Evolutionary conservation across 164 flowering plant genomes (phyloP), one percentile per base, ranked within the genome.

Genomic region (Aristolochia fimbriata): DNA sequence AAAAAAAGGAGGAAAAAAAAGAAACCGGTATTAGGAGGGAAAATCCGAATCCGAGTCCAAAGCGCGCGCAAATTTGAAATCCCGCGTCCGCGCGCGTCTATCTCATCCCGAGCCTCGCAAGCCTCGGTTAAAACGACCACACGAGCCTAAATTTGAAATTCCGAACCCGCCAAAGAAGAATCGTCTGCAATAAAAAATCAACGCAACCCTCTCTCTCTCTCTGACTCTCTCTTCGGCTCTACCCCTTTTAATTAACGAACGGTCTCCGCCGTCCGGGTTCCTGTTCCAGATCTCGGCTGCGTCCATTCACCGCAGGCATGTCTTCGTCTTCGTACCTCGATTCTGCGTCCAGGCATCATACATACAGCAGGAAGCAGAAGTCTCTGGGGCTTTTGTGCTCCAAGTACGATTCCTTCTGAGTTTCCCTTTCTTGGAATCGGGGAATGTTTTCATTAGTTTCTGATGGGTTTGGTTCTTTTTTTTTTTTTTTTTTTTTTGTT

Each of bases 311-410:
- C 37, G 20, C 23, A 60, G 50, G 23, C 43, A 60, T 47, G 61
- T 19, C 70, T 14, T 43, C 63, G 23, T 23, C 65, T 25, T 48
- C 64, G 7, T 37, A 37, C 45, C 55, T n/a, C 16, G 63, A 57
- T 6, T 55, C 88, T 49, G 76, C 67, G 55, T 57, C 69, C 17
- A 55, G 71, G 58, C 76, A 71, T n/a, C 67, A 71, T 51, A 47
- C 76, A 17, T 86, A 86, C 56, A 84, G 91, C 73, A 70, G 98
- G 37, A 92, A 89, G 67, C 89, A 89, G 72, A 93, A 90, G 62
- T 90, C 97, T 14, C 81, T 90, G 9, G 96, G 98, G 10, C 88
- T 93, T 23, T 59, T 93, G 4, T 93, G 98, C 79, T 71, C 87
- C 51, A 91, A 91, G 98, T 91, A 74, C 55, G 27, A 15, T 21